Conservation (phyloP, 2,329 filamentous ascomycete species). For the Fusarium guadeloupense region DNA sequence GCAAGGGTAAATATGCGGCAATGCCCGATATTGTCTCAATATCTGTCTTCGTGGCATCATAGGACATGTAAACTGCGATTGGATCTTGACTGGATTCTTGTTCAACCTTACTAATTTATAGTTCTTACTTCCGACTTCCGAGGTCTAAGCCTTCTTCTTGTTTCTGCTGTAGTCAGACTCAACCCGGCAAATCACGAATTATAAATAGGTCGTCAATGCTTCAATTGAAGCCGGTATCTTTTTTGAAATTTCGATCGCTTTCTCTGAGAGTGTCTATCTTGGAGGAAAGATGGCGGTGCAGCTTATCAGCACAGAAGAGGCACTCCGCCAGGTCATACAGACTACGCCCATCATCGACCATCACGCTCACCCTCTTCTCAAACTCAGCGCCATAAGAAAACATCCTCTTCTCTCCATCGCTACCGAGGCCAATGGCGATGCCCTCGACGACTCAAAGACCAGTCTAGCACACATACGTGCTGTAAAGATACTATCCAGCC, state of each 20-base stretch:
- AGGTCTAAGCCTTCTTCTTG: not conserved
- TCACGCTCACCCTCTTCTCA: slow-evolving; percentile 75
- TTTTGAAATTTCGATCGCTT: not conserved
- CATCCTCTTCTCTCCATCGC: slow-evolving; percentile 68
- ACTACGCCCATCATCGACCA: slow-evolving; percentile 75
- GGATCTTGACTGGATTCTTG: not conserved
- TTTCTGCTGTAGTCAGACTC: not conserved
- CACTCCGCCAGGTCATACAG: slow-evolving; percentile 53
- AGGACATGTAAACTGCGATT: not conserved
- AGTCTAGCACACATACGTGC: slow-evolving; percentile 76
- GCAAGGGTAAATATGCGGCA: slow-evolving; percentile 27
- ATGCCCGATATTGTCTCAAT: slow-evolving; percentile 26
- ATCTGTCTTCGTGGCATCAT: slow-evolving; percentile 19
- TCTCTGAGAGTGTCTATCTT: not conserved
- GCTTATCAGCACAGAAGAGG: slow-evolving; percentile 34
- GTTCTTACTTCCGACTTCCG: slow-evolving; percentile 1
- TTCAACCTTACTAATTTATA: slow-evolving; percentile 1
- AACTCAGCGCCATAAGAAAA: slow-evolving; percentile 56
- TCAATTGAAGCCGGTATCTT: not conserved
- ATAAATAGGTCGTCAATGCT: not conserved
- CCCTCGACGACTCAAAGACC: slow-evolving; percentile 68
- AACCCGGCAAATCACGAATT: not conserved
- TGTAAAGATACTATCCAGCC: slow-evolving; percentile 70
- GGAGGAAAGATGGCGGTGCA: slow-evolving; percentile 23
- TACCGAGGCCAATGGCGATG: slow-evolving; percentile 76